Percentiles rank a stretch among this genome's conserved stretches.
Conservation (phyloP, 2,329 filamentous ascomycete species). For the Aspergillus carbonarius region DNA sequence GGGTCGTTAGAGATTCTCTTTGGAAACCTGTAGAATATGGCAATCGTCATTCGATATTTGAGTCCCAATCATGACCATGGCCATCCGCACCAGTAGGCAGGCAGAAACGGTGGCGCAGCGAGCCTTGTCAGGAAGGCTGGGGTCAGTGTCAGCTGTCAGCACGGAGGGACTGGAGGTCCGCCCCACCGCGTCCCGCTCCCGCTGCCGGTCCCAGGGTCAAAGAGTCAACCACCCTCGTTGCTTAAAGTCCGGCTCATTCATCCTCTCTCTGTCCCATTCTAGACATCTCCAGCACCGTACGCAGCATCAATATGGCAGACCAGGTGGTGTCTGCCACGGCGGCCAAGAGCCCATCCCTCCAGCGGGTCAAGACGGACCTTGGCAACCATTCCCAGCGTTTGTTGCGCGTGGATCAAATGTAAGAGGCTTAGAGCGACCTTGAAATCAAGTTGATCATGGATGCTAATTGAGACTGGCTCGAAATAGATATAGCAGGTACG, state of each 20-base stretch:
- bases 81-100: too few relatives aligned
- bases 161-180: not conserved
- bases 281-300: not conserved
- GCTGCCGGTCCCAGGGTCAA: too few relatives aligned
- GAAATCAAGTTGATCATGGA: not conserved
- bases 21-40: too few relatives aligned
- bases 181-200: not conserved
- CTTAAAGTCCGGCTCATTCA: not conserved
- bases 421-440: not conserved
- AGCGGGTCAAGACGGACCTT: not conserved
- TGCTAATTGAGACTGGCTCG: not conserved
- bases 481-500: not conserved
- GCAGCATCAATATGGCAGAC: not conserved
- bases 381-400: conserved; percentile 2
- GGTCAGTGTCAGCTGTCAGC: not conserved
- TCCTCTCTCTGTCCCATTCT: not conserved
- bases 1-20: too few relatives aligned
- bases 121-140: too few relatives aligned
- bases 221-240: too few relatives aligned
- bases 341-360: not conserved
- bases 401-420: conserved; percentile 4
- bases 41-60: too few relatives aligned
- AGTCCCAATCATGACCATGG: too few relatives aligned
- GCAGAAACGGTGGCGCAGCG: too few relatives aligned
- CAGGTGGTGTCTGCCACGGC: not conserved